Conservation (phyloP, 1,139 yeast genomes). For the Blastobotrys ciferrii region DNA sequence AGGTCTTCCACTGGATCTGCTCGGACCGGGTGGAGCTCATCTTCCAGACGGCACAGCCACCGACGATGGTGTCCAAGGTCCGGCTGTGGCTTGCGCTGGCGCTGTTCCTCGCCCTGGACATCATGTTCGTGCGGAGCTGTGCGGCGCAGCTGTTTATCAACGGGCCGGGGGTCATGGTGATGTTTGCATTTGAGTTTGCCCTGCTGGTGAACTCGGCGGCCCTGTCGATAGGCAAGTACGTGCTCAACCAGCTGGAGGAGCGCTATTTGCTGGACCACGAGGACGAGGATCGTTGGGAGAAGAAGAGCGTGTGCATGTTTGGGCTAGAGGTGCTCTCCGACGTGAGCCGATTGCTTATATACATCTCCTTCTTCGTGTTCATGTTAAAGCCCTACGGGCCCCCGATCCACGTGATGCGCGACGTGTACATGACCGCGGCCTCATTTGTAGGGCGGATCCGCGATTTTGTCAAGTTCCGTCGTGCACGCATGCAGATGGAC, state of each 20-base stretch:
- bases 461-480: constrained; percentile 55
- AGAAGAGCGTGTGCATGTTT: constrained; percentile 60
- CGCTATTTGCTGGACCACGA: constrained; percentile 46
- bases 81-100: constrained; percentile 43
- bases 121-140: constrained; percentile 52
- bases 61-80: constrained; percentile 34
- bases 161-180: constrained; percentile 50
- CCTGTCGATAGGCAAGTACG: constrained; percentile 48
- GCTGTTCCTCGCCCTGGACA: constrained; percentile 50
- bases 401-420: constrained; percentile 68
- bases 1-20: constrained; percentile 73
- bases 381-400: constrained; percentile 49
- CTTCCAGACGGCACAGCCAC: constrained; percentile 34
- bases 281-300: constrained; percentile 71
- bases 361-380: constrained; percentile 52
- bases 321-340: constrained; percentile 53
- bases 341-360: constrained; percentile 41
- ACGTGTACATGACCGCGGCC: constrained; percentile 55
- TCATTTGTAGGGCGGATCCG: constrained; percentile 50
- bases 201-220: constrained; percentile 58
- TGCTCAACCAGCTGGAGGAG: constrained; percentile 59
- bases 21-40: constrained; percentile 40
- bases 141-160: constrained; percentile 52
- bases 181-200: constrained; percentile 76
- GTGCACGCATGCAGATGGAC: constrained; percentile 66